phyloP scores from a whole-genome alignment of 371 early-diverging fungal genomes.

The Funneliformis caledonium region DNA sequence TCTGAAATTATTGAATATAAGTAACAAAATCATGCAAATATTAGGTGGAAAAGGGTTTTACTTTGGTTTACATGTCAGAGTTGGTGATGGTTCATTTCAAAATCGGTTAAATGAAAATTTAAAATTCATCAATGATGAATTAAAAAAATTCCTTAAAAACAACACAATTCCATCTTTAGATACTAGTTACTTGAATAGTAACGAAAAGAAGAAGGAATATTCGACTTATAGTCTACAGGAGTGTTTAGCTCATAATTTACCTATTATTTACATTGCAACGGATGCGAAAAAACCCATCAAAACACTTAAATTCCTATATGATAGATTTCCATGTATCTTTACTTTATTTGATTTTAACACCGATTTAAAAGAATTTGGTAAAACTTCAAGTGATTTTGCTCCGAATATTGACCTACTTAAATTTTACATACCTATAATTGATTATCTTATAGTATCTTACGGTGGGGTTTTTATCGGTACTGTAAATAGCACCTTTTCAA shows the following conservation, averaged over 20 bases:
- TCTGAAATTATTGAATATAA: not conserved
- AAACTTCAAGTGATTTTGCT: not conserved
- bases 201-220: not conserved
- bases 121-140: not conserved
- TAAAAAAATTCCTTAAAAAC: not conserved
- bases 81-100: not conserved
- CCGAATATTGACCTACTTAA: not conserved
- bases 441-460: slow-evolving; percentile 11
- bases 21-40: not conserved
- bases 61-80: not conserved
- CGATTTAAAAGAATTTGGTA: not conserved
- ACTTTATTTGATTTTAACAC: not conserved
- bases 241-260: not conserved
- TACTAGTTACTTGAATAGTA: no score
- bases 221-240: not conserved
- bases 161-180: not conserved
- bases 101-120: no score
- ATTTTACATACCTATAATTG: slow-evolving; percentile 1
- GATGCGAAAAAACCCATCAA: not conserved
- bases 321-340: slow-evolving; percentile 2
- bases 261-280: slow-evolving; percentile 12
- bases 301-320: not conserved
- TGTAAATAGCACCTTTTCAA: slow-evolving; percentile 22
- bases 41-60: not conserved
- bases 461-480: slow-evolving; percentile 29